A percentile compares a stretch with the other conserved stretches of the same genome.
phyloP scores from a whole-genome alignment of 345 rosid species.

The Litchi chinensis region DNA sequence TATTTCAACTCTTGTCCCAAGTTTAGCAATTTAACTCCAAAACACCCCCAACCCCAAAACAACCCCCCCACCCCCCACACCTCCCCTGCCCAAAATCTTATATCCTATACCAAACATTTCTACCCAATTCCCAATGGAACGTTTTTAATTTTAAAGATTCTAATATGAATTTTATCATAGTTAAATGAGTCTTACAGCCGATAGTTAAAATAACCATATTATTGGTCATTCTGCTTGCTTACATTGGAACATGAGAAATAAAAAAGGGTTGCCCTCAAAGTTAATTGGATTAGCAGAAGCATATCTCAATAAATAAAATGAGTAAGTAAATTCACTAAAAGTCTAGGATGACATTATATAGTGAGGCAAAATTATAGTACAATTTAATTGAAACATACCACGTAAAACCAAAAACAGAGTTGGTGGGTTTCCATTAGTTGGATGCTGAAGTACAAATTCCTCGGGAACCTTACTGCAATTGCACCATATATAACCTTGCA shows the following conservation, averaged over 20 bases:
- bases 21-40: not conserved
- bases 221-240: not conserved
- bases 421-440: slow-evolving; percentile 93
- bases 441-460: slow-evolving; percentile 76
- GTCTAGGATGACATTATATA: slow-evolving; percentile 11
- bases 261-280: not conserved
- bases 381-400: slow-evolving; percentile 44
- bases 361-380: not conserved
- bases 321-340: not conserved
- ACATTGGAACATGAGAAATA: not conserved
- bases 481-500: slow-evolving; percentile 23
- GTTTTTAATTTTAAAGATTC: not conserved
- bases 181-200: not conserved
- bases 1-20: not conserved
- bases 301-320: not conserved
- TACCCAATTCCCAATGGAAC: not conserved
- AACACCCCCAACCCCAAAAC: not conserved
- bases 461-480: slow-evolving; percentile 79
- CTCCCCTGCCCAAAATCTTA: too few relatives aligned
- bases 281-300: not conserved
- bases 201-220: not conserved
- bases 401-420: slow-evolving; percentile 79
- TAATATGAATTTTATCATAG: slow-evolving; percentile 9
- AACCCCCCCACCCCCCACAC: too few relatives aligned
- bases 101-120: not conserved